Percentiles rank a stretch among this genome's conserved stretches.
Evolutionary conservation across 2,329 filamentous ascomycete species (phyloP).

Genomic region (Mariannaea elegans): DNA sequence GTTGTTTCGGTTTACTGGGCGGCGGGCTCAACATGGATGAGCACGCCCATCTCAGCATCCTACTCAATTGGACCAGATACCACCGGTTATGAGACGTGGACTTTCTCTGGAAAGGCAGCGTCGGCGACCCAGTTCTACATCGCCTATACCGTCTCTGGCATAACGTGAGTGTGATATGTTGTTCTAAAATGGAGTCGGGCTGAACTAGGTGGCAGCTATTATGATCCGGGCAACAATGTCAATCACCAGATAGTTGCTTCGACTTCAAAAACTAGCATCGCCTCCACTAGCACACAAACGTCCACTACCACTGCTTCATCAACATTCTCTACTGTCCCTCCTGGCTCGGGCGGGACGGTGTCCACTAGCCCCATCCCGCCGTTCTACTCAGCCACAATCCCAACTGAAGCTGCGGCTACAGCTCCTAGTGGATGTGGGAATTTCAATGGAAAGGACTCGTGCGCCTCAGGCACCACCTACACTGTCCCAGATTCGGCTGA

Average conservation of each 20-base stretch:
- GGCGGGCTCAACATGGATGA: not conserved
- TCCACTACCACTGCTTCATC: not conserved
- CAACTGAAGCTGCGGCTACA: constrained; percentile 3
- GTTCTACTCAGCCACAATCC: constrained; percentile 2
- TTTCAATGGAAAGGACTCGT: constrained; percentile 1
- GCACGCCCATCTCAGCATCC: constrained; percentile 4
- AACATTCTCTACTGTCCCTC: not conserved
- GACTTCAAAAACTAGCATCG: not conserved
- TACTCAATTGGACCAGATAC: constrained; percentile 1
- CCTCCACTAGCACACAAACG: not conserved
- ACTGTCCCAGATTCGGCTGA: constrained; percentile 3
- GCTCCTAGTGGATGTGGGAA: constrained; percentile 1
- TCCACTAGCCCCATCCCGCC: constrained; percentile 1
- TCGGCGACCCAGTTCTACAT: constrained; percentile 6
- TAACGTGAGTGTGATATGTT: not conserved
- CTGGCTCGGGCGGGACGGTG: not conserved
- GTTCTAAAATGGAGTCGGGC: not conserved
- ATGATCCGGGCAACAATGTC: constrained; percentile 5
- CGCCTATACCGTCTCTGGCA: not conserved
- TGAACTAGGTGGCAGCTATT: not conserved
- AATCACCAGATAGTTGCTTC: constrained; percentile 2
- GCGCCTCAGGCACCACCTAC: not conserved
- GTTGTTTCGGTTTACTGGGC: constrained; percentile 7
- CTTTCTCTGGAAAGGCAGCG: constrained; percentile 1
- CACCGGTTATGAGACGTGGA: constrained; percentile 6